Conservation (phyloP, 257 asterid species). For the Nicotiana undulata region DNA sequence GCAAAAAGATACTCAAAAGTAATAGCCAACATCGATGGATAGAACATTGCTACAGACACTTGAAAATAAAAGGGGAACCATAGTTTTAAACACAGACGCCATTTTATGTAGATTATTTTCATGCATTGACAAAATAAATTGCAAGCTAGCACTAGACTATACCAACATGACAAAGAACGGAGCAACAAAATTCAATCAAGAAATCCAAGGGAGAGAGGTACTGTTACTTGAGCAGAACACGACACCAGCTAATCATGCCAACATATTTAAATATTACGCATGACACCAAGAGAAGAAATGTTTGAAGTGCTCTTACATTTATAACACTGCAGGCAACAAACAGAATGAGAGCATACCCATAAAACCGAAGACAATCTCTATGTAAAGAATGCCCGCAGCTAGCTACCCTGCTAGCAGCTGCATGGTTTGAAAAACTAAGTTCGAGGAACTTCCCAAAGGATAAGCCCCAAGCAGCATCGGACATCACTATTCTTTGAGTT, state of each 20-base stretch:
- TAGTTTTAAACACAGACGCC: not conserved
- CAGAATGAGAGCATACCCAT: slow-evolving; percentile 53
- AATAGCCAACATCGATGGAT: not conserved
- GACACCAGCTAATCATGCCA: not conserved
- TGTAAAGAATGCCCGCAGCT: slow-evolving; percentile 98
- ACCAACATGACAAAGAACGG: not conserved
- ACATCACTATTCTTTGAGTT: slow-evolving; percentile 86
- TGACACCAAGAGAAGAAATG: not conserved
- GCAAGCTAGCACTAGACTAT: not conserved
- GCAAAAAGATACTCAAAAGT: not conserved
- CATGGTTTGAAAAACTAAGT: slow-evolving; percentile 96
- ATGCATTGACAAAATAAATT: not conserved
- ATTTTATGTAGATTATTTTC: not conserved
- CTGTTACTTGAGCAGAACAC: not conserved
- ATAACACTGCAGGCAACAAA: slow-evolving; percentile 3
- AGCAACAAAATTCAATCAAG: not conserved
- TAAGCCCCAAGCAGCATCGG: slow-evolving; percentile 99
- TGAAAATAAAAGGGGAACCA: not conserved
- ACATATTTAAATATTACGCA: not conserved
- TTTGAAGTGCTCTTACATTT: not conserved
- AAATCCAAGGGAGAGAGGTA: not conserved
- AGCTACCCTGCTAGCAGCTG: slow-evolving; percentile 99
- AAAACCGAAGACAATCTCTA: slow-evolving; percentile 95
- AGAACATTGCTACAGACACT: not conserved
- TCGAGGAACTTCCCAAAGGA: slow-evolving; percentile 97